Evolutionary conservation across 805 yeast genomes (phyloP).

Genomic region (Wickerhamomyces bovis): DNA sequence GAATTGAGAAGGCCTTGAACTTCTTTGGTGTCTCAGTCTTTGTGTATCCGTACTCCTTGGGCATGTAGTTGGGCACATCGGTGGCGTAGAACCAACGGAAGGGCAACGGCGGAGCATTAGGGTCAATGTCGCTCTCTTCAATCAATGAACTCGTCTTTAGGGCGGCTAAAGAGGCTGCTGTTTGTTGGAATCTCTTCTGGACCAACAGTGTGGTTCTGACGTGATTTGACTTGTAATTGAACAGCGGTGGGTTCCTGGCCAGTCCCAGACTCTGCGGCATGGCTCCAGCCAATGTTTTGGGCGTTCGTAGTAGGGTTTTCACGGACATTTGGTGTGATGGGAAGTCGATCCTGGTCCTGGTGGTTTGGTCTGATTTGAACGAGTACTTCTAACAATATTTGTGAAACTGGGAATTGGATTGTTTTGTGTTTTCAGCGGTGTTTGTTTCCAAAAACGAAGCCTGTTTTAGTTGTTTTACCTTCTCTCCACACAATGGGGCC

Average conservation of each 20-base stretch:
- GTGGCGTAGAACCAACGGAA: conserved; percentile 77
- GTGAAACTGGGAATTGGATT: too few relatives aligned
- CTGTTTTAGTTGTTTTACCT: too few relatives aligned
- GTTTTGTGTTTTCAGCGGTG: too few relatives aligned
- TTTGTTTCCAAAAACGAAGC: too few relatives aligned
- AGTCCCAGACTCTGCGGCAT: not conserved
- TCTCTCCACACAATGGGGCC: too few relatives aligned
- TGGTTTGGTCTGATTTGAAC: too few relatives aligned
- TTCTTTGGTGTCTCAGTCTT: conserved; percentile 46
- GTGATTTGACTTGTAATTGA: not conserved
- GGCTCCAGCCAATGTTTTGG: not conserved
- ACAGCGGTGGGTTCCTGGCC: not conserved
- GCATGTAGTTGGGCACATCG: conserved; percentile 67
- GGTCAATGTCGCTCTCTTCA: not conserved
- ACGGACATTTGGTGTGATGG: not conserved
- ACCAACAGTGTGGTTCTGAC: not conserved
- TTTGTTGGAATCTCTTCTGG: not conserved
- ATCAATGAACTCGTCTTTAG: not conserved
- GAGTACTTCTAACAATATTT: too few relatives aligned
- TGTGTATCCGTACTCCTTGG: conserved; percentile 48
- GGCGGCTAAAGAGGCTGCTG: not conserved
- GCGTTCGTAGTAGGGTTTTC: not conserved
- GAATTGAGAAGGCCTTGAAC: conserved; percentile 60
- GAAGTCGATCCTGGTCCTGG: not conserved
- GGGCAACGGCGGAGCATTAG: conserved; percentile 12